Evolutionary conservation across 345 rosid genomes (phyloP), one percentile per base, ranked within the genome.

Genomic region (Brassica cretica): DNA sequence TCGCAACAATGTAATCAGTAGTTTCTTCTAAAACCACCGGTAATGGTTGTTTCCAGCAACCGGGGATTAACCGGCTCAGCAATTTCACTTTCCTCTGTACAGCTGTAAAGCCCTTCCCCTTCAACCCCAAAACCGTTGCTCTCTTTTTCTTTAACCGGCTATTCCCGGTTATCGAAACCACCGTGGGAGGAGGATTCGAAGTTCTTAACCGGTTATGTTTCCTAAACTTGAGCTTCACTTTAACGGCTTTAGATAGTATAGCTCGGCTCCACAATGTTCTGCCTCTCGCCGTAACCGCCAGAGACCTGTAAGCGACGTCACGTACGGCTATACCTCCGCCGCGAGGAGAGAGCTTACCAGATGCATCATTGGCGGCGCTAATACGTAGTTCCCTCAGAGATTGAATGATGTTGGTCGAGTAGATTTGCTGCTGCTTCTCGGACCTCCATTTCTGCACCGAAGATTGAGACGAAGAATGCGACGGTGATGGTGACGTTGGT

Each of bases 191-290:
- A 4, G 78, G 66, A 18, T 81, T 66, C 56, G 78, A 71, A 11
- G 32, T 80, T 78, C 85, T 84, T 29, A 37, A 80, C 80, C 85
- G 84, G 81, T 85, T 84, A 66, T 84, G 84, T 77, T 90, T 93
- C 72, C 93, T 84, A 70, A 91, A 89, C 81, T 86, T 93, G 66
- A 93, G 86, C 25, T 64, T 64, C 67, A 64, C 67, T 79, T 86
- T 94, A 63, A 92, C 80, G 0, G 82, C 15, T 75, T 93, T 85
- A 76, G 92, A 86, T 74, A 95, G 76, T 58, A 95, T 89, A 60
- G 99, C 98, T 68, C 97, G 84, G 84, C 99, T 95, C 99, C 99
- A 95, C 51, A 95, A 74, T 15, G 88, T 86, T 75, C 81, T 84
- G 15, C 99, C 97, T 76, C 90, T 93, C 14, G 97, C 99, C 6